phyloP scores from a whole-genome alignment of 2,329 filamentous ascomycete species.

The Aspergillus sp. region DNA sequence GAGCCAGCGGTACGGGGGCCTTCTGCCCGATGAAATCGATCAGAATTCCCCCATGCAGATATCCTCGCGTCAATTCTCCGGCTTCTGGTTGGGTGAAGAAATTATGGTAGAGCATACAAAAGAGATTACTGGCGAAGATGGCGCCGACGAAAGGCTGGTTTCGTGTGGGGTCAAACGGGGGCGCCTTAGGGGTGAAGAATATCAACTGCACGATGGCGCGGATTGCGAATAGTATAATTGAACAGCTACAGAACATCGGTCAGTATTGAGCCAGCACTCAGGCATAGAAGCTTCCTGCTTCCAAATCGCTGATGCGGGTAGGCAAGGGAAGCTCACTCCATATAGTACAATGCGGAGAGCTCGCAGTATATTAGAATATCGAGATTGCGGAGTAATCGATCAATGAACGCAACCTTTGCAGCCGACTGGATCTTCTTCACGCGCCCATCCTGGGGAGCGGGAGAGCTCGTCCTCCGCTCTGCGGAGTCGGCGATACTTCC shows the following conservation, averaged over 20 bases:
- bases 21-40: constrained; percentile 65
- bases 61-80: constrained; percentile 52
- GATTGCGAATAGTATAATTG: constrained; percentile 55
- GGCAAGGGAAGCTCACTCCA: constrained; percentile 51
- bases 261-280: not conserved
- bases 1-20: constrained; percentile 53
- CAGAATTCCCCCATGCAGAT: constrained; percentile 60
- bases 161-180: constrained; percentile 50
- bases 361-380: constrained; percentile 62
- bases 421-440: constrained; percentile 35
- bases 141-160: constrained; percentile 53
- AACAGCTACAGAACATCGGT: constrained; percentile 47
- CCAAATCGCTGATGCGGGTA: not conserved
- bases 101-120: constrained; percentile 57
- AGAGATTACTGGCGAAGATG: constrained; percentile 53
- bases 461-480: constrained; percentile 12
- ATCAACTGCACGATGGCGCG: constrained; percentile 56
- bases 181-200: constrained; percentile 58
- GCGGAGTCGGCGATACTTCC: constrained; percentile 21
- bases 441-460: constrained; percentile 22
- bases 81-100: constrained; percentile 52
- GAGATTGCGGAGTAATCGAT: constrained; percentile 55
- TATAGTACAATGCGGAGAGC: constrained; percentile 60
- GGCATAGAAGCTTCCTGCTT: not conserved
- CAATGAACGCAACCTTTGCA: constrained; percentile 49